Evolutionary conservation across 768 basidiomycete genomes (phyloP).

Genomic region (Candolleomyces eurysporus): DNA sequence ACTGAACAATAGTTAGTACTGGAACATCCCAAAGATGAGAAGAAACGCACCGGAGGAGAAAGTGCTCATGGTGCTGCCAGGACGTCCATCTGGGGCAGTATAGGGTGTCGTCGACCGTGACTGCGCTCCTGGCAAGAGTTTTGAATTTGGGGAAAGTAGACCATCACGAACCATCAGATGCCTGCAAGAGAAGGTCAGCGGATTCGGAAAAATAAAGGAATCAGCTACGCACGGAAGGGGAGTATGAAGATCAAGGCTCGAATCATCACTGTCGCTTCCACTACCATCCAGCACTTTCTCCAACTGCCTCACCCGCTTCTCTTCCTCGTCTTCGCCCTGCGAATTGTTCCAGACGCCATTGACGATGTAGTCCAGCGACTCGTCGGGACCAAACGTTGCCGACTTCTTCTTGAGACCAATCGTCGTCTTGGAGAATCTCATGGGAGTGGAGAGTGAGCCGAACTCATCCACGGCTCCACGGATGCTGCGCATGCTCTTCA

Average conservation of each 20-base stretch:
- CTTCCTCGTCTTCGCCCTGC: constrained; percentile 12
- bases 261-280: constrained; percentile 34
- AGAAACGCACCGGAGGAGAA: constrained; percentile 29
- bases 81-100: constrained; percentile 20
- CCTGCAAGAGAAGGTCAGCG: constrained; percentile 27
- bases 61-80: constrained; percentile 27
- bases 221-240: constrained; percentile 57
- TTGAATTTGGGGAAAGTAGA: constrained; percentile 64
- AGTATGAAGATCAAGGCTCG: constrained; percentile 66
- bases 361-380: constrained; percentile 14
- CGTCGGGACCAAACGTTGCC: neutral
- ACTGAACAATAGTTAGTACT: constrained; percentile 12
- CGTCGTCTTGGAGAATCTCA: constrained; percentile 6
- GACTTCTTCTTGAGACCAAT: constrained; percentile 7
- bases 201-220: constrained; percentile 8
- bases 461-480: neutral
- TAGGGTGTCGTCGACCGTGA: constrained; percentile 19
- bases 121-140: constrained; percentile 44
- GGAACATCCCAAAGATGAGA: neutral
- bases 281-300: constrained; percentile 19
- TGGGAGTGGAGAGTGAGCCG: neutral
- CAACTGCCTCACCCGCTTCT: constrained; percentile 8
- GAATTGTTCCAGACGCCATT: constrained; percentile 13
- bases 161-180: constrained; percentile 68
- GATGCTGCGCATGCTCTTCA: constrained; percentile 13